These are phyloP conservation scores for Paramecium tetraurelia DNA, from an alignment of 73 alveolate genomes.

Conservation along the genomic window DNA sequence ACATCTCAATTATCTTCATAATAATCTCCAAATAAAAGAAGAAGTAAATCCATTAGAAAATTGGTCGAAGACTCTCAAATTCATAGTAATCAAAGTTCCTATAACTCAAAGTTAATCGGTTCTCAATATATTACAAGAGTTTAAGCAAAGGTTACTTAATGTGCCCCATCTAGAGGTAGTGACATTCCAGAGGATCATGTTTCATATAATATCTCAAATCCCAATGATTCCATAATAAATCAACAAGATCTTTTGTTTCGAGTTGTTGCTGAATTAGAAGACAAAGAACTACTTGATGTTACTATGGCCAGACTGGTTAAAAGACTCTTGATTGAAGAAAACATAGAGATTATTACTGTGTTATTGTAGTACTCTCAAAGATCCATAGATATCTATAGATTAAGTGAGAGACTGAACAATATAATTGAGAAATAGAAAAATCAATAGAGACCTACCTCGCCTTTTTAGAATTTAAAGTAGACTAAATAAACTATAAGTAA, in stretches of 20 bases:
- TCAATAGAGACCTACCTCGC: constrained; percentile 35
- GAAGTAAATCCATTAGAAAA: constrained; percentile 24
- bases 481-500: not conserved
- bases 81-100: not conserved
- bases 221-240: not conserved
- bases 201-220: not conserved
- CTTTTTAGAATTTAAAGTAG: constrained; percentile 1
- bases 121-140: not conserved
- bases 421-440: not conserved
- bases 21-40: not conserved
- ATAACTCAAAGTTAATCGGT: not conserved
- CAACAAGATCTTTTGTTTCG: not conserved
- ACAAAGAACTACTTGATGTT: constrained; percentile 9
- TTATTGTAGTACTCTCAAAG: not conserved
- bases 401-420: not conserved
- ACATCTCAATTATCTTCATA: not conserved
- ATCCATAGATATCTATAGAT: not conserved
- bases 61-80: constrained; percentile 8
- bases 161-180: not conserved
- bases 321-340: constrained; percentile 20
- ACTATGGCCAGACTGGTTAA: not conserved
- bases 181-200: not conserved
- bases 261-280: constrained; percentile 7
- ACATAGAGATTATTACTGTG: not conserved
- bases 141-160: not conserved